Evolutionary conservation across 1,284 basidiomycete species (phyloP).

Genomic region (Pseudozyma sp.): DNA sequence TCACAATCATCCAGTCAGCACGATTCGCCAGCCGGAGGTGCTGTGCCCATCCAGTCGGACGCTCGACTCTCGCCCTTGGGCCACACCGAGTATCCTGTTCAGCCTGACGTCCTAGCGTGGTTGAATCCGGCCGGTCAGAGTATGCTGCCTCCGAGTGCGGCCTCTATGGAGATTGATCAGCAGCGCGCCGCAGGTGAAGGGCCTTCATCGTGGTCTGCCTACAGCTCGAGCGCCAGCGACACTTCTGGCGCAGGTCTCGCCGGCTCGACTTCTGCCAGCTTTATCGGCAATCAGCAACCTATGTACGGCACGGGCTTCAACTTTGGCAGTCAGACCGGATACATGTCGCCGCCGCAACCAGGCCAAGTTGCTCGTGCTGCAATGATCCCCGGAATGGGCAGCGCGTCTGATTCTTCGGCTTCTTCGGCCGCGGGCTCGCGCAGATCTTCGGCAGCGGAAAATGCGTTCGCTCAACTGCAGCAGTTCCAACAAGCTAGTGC

Average conservation of each 20-base stretch:
- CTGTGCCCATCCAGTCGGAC: conserved; percentile 22
- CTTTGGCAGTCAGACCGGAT: conserved; percentile 15
- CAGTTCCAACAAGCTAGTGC: conserved; percentile 15
- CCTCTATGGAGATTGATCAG: conserved; percentile 36
- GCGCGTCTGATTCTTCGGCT: conserved; percentile 29
- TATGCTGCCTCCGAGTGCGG: conserved; percentile 12
- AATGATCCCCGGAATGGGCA: conserved; percentile 18
- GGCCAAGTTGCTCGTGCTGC: conserved; percentile 4
- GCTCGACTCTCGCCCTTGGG: conserved; percentile 30
- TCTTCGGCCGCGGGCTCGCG: conserved; percentile 34
- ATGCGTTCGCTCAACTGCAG: conserved; percentile 22
- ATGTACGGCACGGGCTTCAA: conserved; percentile 21
- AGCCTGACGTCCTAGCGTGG: conserved; percentile 42
- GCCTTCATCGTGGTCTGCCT: conserved; percentile 31
- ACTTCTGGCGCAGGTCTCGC: conserved; percentile 19
- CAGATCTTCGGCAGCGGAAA: conserved; percentile 19
- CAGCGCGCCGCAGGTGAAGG: conserved; percentile 13
- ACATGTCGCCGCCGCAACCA: conserved; percentile 18
- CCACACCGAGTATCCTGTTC: conserved; percentile 13
- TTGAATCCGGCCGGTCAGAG: conserved; percentile 22
- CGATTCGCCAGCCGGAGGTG: conserved; percentile 35
- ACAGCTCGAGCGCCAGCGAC: conserved; percentile 42
- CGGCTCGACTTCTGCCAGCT: conserved; percentile 10
- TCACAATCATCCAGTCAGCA: conserved; percentile 42
- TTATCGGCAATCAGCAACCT: conserved; percentile 7